phyloP scores from a whole-genome alignment of 805 yeast genomes.

The Suhomyces prunicola region DNA sequence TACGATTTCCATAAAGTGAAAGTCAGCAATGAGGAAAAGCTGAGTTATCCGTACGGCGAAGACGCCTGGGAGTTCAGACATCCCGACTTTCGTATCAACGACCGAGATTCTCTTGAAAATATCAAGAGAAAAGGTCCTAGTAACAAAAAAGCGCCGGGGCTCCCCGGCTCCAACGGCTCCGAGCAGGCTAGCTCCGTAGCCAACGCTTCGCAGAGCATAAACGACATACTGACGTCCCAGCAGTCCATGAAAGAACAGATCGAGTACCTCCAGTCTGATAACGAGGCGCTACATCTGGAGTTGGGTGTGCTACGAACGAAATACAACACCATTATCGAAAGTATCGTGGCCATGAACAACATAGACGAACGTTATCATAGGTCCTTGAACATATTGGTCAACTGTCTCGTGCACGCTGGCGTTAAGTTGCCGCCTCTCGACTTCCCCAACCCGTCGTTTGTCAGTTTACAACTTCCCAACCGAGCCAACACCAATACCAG shows the following conservation, averaged over 20 bases:
- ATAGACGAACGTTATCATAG: conserved; percentile 55
- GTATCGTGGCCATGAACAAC: conserved; percentile 53
- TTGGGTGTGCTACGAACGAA: conserved; percentile 46
- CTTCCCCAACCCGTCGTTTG: conserved; percentile 42
- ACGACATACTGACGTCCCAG: conserved; percentile 5
- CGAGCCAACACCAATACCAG: not conserved
- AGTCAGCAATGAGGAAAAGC: conserved; percentile 58
- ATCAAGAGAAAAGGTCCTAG: conserved; percentile 80
- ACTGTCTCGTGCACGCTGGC: conserved; percentile 54
- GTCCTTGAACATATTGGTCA: conserved; percentile 49
- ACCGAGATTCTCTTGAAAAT: conserved; percentile 75
- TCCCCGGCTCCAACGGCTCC: not conserved
- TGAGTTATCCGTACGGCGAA: conserved; percentile 57
- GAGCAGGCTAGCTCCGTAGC: conserved; percentile 2
- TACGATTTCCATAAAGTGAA: conserved; percentile 97
- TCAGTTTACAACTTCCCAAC: conserved; percentile 18
- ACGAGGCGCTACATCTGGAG: conserved; percentile 31
- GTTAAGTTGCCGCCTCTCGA: conserved; percentile 65
- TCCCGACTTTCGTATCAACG: conserved; percentile 77
- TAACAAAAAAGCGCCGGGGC: conserved; percentile 39
- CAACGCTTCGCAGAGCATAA: conserved; percentile 4
- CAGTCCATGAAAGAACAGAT: conserved; percentile 27
- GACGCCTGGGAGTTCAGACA: conserved; percentile 95
- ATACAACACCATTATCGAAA: conserved; percentile 63
- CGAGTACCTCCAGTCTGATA: conserved; percentile 32